Conservation (phyloP, 2,329 filamentous ascomycete genomes). For the Teratosphaeria pseudoeucalypti region DNA sequence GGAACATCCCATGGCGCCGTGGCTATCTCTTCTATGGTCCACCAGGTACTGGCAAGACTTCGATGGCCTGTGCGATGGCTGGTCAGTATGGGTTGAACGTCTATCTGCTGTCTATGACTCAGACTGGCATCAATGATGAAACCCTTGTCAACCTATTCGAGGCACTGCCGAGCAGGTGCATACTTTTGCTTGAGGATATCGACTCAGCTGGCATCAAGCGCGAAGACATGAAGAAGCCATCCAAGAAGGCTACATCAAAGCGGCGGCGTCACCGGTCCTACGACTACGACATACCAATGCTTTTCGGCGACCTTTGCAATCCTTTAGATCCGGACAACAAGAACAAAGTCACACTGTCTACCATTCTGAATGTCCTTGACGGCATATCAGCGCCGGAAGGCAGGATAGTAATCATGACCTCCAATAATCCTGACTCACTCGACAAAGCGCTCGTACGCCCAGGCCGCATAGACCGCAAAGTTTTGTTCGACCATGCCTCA, state of each 20-base stretch:
- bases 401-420: slow-evolving; percentile 68
- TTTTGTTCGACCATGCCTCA: slow-evolving; percentile 44
- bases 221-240: slow-evolving; percentile 52
- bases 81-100: slow-evolving; percentile 95
- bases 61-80: slow-evolving; percentile 88
- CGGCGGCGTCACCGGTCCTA: background rate
- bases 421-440: slow-evolving; percentile 60
- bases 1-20: slow-evolving; percentile 74
- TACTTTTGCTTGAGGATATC: slow-evolving; percentile 98
- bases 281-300: background rate
- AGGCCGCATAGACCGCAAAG: slow-evolving; percentile 57
- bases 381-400: slow-evolving; percentile 68
- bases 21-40: slow-evolving; percentile 91
- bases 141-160: slow-evolving; percentile 97
- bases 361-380: slow-evolving; percentile 71
- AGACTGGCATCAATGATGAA: slow-evolving; percentile 87
- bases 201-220: slow-evolving; percentile 88
- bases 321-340: slow-evolving; percentile 7
- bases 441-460: slow-evolving; percentile 64
- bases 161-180: slow-evolving; percentile 96
- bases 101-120: slow-evolving; percentile 90
- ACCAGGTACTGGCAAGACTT: slow-evolving; percentile 92
- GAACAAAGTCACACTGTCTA: slow-evolving; percentile 58
- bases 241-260: background rate
- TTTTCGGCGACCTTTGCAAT: background rate